These are phyloP conservation scores for Purpureocillium lavendulum DNA, from an alignment of 2,329 filamentous ascomycete genomes.

Conservation along the genomic window DNA sequence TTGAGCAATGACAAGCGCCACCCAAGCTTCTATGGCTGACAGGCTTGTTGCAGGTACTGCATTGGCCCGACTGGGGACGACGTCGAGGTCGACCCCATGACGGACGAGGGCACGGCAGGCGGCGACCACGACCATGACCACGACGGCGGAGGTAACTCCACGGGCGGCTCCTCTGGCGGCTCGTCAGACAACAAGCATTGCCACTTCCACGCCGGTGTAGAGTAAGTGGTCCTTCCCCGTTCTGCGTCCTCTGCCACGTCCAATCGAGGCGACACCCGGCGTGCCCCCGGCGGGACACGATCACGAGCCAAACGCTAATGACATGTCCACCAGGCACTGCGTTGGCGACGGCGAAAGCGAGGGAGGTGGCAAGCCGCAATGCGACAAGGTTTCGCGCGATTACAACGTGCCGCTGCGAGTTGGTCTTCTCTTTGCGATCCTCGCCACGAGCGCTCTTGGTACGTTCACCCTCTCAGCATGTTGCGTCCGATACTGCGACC, in stretches of 20 bases:
- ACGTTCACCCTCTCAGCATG: conserved; percentile 7
- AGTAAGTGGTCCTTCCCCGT: conserved; percentile 39
- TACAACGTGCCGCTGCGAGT: conserved; percentile 64
- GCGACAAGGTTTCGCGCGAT: conserved; percentile 36
- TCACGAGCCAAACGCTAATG: conserved; percentile 4
- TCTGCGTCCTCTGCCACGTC: too few relatives aligned
- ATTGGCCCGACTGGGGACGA: conserved; percentile 51
- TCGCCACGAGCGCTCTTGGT: conserved; percentile 60
- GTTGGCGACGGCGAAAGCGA: conserved; percentile 38
- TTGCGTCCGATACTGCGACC: neutral
- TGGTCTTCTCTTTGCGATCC: conserved; percentile 64
- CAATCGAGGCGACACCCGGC: too few relatives aligned
- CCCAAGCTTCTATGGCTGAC: too few relatives aligned
- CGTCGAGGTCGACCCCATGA: conserved; percentile 42
- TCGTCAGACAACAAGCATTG: conserved; percentile 7
- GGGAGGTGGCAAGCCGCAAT: conserved; percentile 20
- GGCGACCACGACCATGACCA: conserved; percentile 12
- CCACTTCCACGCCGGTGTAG: conserved; percentile 68
- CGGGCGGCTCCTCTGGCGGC: too few relatives aligned
- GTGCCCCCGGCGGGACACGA: neutral
- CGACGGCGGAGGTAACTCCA: conserved; percentile 8
- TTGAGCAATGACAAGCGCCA: too few relatives aligned
- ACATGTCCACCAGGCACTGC: conserved; percentile 39
- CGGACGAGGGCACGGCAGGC: conserved; percentile 14
- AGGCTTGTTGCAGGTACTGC: conserved; percentile 60